Evolutionary conservation across 176 grass and related monocot species (phyloP).

Genomic region (Ensete glaucum): DNA sequence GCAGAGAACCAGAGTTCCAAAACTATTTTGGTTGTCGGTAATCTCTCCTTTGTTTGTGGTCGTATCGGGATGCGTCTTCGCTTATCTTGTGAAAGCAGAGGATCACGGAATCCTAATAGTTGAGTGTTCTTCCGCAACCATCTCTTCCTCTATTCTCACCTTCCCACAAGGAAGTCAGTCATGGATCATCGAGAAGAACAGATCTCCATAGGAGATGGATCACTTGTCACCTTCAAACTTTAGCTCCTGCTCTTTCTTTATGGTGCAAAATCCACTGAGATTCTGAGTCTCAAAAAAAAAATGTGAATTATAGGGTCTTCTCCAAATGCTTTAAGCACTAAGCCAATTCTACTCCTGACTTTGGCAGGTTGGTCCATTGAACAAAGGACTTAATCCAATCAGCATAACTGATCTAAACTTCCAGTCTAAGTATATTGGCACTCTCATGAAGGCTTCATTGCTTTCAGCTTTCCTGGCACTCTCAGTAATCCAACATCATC

Average conservation of each 20-base stretch:
- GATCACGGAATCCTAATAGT: conserved; percentile 88
- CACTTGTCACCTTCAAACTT: no score
- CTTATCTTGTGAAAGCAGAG: conserved; percentile 67
- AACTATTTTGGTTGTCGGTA: conserved; percentile 84
- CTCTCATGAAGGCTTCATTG: conserved; percentile 53
- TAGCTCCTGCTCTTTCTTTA: no score
- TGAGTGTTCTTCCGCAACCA: no score
- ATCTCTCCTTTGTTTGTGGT: conserved; percentile 78
- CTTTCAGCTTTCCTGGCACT: conserved; percentile 69
- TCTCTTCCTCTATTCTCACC: no score
- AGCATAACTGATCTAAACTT: conserved; percentile 56
- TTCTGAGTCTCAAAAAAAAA: no score
- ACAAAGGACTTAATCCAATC: conserved; percentile 80
- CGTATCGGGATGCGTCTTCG: conserved; percentile 58
- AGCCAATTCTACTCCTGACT: neutral
- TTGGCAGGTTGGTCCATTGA: conserved; percentile 73
- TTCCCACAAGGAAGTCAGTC: no score
- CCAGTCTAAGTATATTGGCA: conserved; percentile 23
- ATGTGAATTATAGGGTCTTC: no score
- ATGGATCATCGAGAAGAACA: neutral
- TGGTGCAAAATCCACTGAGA: no score
- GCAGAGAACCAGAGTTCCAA: conserved; percentile 69
- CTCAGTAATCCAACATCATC: conserved; percentile 38
- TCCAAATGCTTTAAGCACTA: no score
- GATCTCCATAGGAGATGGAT: neutral